These are phyloP conservation scores for Yamadazyma oceani DNA, from an alignment of 1,139 yeast genomes.

Conservation along the genomic window DNA sequence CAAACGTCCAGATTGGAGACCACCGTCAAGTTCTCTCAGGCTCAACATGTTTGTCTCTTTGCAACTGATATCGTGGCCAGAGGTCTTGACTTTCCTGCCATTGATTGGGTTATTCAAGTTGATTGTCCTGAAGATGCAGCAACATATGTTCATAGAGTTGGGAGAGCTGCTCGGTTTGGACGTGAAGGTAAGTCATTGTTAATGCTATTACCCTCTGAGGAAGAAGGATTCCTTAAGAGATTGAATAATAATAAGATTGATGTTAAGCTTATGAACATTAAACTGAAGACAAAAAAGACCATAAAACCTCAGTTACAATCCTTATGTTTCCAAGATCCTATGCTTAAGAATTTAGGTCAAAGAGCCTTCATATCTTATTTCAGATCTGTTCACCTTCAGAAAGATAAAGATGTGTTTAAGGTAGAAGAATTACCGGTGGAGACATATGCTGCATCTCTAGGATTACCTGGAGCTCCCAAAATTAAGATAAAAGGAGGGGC, in stretches of 20 bases:
- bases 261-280: constrained; percentile 70
- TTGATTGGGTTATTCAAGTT: constrained; percentile 95
- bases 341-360: constrained; percentile 88
- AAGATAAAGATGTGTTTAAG: constrained; percentile 82
- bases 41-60: constrained; percentile 84
- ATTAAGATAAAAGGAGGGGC: constrained; percentile 63
- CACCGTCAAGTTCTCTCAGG: constrained; percentile 77
- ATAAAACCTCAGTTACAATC: constrained; percentile 86
- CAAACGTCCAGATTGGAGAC: constrained; percentile 93
- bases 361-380: constrained; percentile 92
- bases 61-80: constrained; percentile 98
- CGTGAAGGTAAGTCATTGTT: constrained; percentile 82
- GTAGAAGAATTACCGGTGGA: constrained; percentile 78
- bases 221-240: constrained; percentile 70
- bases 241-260: constrained; percentile 65
- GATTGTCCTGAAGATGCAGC: constrained; percentile 97
- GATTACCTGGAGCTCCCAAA: constrained; percentile 95
- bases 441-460: constrained; percentile 81
- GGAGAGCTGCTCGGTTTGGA: constrained; percentile 94
- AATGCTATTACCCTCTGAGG: constrained; percentile 83
- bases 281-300: constrained; percentile 72
- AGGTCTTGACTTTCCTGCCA: constrained; percentile 95
- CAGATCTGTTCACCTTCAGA: constrained; percentile 80
- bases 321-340: constrained; percentile 87
- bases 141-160: constrained; percentile 95